These are phyloP conservation scores for Cocos nucifera DNA, from an alignment of 176 grass and related monocot genomes.

Conservation along the genomic window DNA sequence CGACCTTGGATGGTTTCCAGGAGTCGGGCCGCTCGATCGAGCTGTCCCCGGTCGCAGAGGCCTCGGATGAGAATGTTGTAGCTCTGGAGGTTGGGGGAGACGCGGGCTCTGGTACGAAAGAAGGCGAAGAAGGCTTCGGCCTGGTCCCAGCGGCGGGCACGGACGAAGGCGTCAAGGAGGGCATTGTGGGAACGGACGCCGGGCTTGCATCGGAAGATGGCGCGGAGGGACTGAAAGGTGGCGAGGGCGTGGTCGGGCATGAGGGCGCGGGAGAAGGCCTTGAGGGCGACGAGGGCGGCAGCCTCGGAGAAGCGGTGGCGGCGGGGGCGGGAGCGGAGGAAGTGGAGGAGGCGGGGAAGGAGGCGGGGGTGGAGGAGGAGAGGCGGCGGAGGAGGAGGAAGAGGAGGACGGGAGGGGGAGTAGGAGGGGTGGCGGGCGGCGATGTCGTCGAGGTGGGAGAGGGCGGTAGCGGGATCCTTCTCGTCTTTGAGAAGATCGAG, in stretches of 20 bases:
- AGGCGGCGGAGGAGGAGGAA: conserved; percentile 72
- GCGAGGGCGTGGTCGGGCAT: conserved; percentile 63
- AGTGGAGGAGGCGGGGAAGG: conserved; percentile 31
- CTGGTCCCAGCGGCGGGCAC: conserved; percentile 44
- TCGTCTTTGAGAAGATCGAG: conserved; percentile 53
- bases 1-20: conserved; percentile 24
- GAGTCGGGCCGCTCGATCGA: conserved; percentile 45
- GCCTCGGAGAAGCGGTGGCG: conserved; percentile 60
- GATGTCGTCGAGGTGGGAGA: conserved; percentile 52
- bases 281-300: conserved; percentile 52
- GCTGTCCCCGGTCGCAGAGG: conserved; percentile 37
- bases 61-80: conserved; percentile 90
- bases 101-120: conserved; percentile 43
- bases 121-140: conserved; percentile 69
- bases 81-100: conserved; percentile 68
- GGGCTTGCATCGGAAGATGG: conserved; percentile 59
- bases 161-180: conserved; percentile 78
- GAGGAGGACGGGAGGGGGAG: conserved; percentile 54
- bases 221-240: conserved; percentile 48
- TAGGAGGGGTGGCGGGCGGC: conserved; percentile 31
- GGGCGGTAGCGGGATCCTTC: conserved; percentile 35
- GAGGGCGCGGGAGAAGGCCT: conserved; percentile 69
- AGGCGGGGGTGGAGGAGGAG: conserved; percentile 29
- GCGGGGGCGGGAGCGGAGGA: conserved; percentile 31
- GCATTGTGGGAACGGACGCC: conserved; percentile 76